Evolutionary conservation across 805 yeast genomes (phyloP).

Genomic region (Ogataea chonburiensis): DNA sequence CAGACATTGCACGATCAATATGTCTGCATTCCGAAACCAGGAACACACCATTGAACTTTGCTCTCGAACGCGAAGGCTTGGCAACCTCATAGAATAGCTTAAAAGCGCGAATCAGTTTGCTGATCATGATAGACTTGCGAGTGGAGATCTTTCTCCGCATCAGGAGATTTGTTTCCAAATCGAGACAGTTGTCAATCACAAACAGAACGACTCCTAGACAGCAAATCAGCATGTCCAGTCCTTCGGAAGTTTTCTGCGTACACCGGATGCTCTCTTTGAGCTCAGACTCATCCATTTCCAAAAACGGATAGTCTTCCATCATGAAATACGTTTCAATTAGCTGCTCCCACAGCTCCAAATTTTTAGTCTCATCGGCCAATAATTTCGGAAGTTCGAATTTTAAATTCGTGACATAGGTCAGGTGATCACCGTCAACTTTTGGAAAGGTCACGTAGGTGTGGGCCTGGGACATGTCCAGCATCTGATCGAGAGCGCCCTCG

Average conservation of each 20-base stretch:
- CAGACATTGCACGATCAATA: constrained; percentile 6
- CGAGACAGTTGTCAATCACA: constrained; percentile 3
- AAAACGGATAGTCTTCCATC: neutral
- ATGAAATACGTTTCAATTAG: constrained; percentile 11
- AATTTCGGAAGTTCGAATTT: constrained; percentile 17
- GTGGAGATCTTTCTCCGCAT: neutral
- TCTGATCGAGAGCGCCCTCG: neutral
- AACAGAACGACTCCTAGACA: constrained; percentile 13
- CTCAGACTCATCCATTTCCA: constrained; percentile 8
- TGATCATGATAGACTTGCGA: constrained; percentile 5
- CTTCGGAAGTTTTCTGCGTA: constrained; percentile 10
- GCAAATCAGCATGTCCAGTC: constrained; percentile 21
- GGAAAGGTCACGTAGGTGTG: constrained; percentile 9
- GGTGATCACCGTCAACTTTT: constrained; percentile 2
- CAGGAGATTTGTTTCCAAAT: neutral
- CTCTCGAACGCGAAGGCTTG: constrained; percentile 14
- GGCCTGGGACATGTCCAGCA: neutral
- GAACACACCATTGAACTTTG: constrained; percentile 20
- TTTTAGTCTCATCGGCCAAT: constrained; percentile 3
- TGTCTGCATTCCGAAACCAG: constrained; percentile 13
- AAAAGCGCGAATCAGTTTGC: constrained; percentile 6
- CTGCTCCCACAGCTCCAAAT: constrained; percentile 6
- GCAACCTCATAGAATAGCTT: constrained; percentile 8
- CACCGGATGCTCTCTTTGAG: constrained; percentile 3
- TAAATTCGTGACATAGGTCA: constrained; percentile 7